Evolutionary conservation across 1,139 yeast genomes (phyloP).

Genomic region (Debaryomyces nepalensis): DNA sequence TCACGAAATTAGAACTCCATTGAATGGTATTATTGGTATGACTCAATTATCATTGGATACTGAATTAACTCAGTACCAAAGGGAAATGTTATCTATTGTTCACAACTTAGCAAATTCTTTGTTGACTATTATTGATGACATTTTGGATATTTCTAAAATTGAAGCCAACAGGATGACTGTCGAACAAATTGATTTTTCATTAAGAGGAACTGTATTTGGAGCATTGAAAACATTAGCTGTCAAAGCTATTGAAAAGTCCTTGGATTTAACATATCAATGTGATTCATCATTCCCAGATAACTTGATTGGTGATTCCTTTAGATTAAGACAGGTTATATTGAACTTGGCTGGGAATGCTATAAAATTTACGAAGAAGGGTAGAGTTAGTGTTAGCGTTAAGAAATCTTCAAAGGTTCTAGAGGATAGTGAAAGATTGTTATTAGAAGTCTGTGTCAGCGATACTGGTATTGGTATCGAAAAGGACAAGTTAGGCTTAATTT

Average conservation of each 20-base stretch:
- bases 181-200: slow-evolving; percentile 82
- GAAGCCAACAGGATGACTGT: slow-evolving; percentile 93
- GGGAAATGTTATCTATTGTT: slow-evolving; percentile 87
- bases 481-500: slow-evolving; percentile 80
- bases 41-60: slow-evolving; percentile 87
- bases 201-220: slow-evolving; percentile 85
- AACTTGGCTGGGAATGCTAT: slow-evolving; percentile 88
- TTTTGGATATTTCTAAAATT: slow-evolving; percentile 86
- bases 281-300: slow-evolving; percentile 87
- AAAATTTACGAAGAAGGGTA: slow-evolving; percentile 81
- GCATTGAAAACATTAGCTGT: slow-evolving; percentile 87
- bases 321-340: slow-evolving; percentile 81
- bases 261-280: slow-evolving; percentile 78
- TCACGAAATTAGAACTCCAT: slow-evolving; percentile 89
- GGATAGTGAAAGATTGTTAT: slow-evolving; percentile 60
- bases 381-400: slow-evolving; percentile 66
- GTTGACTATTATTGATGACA: slow-evolving; percentile 84
- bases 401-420: slow-evolving; percentile 50
- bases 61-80: slow-evolving; percentile 83
- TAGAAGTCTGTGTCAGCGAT: slow-evolving; percentile 85
- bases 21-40: slow-evolving; percentile 93
- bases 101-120: slow-evolving; percentile 84
- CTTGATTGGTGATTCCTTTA: slow-evolving; percentile 83
- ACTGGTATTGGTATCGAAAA: slow-evolving; percentile 89
- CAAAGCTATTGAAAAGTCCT: slow-evolving; percentile 82